Conservation (phyloP, 2,329 filamentous ascomycete species). For the Scytalidium sp. region DNA sequence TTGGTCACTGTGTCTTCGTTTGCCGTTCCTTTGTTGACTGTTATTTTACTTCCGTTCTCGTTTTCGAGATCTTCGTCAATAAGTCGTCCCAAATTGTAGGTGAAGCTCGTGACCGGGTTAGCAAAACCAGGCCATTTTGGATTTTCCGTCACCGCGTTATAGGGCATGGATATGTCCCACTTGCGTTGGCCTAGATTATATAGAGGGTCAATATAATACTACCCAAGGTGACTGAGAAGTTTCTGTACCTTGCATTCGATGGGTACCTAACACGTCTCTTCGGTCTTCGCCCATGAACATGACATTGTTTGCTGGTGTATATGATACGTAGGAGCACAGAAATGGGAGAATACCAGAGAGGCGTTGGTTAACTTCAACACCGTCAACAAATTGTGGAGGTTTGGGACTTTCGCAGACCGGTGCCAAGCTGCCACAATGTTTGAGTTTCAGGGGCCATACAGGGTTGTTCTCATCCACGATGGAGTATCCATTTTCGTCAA, state of each 20-base stretch:
- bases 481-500: constrained; percentile 17
- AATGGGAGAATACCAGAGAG: constrained; percentile 42
- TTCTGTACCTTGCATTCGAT: constrained; percentile 33
- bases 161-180: constrained; percentile 11
- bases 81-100: constrained; percentile 8
- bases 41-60: not conserved
- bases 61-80: constrained; percentile 10
- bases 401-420: constrained; percentile 8
- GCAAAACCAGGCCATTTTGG: constrained; percentile 3
- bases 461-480: constrained; percentile 22
- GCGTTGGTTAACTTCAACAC: constrained; percentile 18
- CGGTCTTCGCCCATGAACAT: constrained; percentile 41
- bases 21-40: not conserved
- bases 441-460: constrained; percentile 10
- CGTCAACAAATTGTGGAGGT: not conserved
- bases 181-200: constrained; percentile 4
- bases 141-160: not conserved
- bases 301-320: constrained; percentile 32
- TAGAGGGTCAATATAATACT: not conserved
- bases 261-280: constrained; percentile 39
- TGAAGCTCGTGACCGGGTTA: constrained; percentile 13
- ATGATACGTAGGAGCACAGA: constrained; percentile 37
- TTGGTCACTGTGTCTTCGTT: not conserved
- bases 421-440: constrained; percentile 13
- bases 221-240: constrained; percentile 9